A percentile compares a stretch with the other conserved stretches of the same genome.
phyloP scores from a whole-genome alignment of 331 rosid genomes.

The Quercus phellos region DNA sequence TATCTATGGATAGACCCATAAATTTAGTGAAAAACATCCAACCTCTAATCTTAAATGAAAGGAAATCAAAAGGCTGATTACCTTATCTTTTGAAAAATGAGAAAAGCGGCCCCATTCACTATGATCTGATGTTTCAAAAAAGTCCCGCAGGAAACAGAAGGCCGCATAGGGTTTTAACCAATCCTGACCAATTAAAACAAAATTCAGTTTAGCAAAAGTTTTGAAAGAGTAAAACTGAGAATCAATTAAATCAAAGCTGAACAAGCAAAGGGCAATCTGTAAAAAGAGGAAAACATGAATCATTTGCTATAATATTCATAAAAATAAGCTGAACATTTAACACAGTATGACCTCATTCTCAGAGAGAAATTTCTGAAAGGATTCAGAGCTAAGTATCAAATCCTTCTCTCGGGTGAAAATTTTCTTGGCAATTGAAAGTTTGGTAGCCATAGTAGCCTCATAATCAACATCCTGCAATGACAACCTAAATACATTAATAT shows the following conservation, averaged over 20 bases:
- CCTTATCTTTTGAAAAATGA: constrained; percentile 67
- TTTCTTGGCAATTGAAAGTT: constrained; percentile 84
- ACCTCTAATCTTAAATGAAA: constrained; percentile 5
- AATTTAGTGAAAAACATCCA: neutral
- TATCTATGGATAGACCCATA: neutral
- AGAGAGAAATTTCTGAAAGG: constrained; percentile 61
- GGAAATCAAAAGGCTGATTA: constrained; percentile 17
- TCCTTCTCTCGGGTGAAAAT: constrained; percentile 67
- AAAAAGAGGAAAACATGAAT: neutral
- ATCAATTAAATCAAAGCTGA: constrained; percentile 10
- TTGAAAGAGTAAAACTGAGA: neutral
- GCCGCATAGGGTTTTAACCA: constrained; percentile 97
- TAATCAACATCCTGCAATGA: constrained; percentile 77
- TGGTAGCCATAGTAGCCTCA: constrained; percentile 76
- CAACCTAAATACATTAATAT: constrained; percentile 4
- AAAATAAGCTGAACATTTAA: constrained; percentile 1
- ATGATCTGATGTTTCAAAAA: constrained; percentile 92
- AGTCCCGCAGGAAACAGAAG: constrained; percentile 89
- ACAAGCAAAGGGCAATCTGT: neutral
- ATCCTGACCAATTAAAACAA: constrained; percentile 54
- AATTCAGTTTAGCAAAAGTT: constrained; percentile 12
- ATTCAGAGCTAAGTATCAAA: constrained; percentile 57
- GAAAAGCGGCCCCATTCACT: constrained; percentile 93
- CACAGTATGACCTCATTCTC: constrained; percentile 70
- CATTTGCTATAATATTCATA: constrained; percentile 14